Base-by-base conservation (phyloP, 225 moss, liverwort and hornwort species). In the Ulota crispa region DNA sequence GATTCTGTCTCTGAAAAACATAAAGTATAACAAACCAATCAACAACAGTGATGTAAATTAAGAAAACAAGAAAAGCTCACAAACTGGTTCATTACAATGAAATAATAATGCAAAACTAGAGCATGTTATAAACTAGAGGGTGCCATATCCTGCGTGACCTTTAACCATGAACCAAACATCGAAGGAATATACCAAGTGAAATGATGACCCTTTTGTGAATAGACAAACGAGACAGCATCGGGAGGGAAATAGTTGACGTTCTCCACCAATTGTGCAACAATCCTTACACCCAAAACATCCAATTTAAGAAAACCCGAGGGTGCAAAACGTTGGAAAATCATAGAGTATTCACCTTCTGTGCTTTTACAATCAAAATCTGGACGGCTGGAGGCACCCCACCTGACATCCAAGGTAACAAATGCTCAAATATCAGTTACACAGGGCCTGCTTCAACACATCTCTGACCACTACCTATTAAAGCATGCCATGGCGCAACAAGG, bases 351-450 rank as follows among this genome's bases (percentile, higher is more conserved):
- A 93, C 96, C 96, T 81, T 91, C 96, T 10, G 94, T 94, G 65
- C 45, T 96, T 87, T 88, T 96, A 76, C 96, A 96, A n/a, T 93
- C 92, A 71, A 96, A 96, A 83, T 96, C 96, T 23, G 96, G 96
- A 64, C 96, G 93, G 65, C 94, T 94, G 59, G 96, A 96, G 21
- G 92, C 96, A 70, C 96, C 96, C 93, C 96, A 96, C 64, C 93
- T 94, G 86, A 59, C 47, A 64, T 37, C 53, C 19, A 37, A 42
- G 20, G 32, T 53, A 53, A 27, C 55, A 47, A 52, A 50, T 69
- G 59, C 70, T 41, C 32, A 59, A 21, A 23, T 30, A 11, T 79
- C 42, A 79, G 64, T 28, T 64, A 52, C 32, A 18, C 42, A 36
- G 55, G n/a, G 21, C 63, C 9, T 43, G 12, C 42, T 63, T 63